Percentiles rank a stretch among this genome's conserved stretches.
Conservation (phyloP, 139 green algal genomes). For the Raphidocelis subcapitata region DNA sequence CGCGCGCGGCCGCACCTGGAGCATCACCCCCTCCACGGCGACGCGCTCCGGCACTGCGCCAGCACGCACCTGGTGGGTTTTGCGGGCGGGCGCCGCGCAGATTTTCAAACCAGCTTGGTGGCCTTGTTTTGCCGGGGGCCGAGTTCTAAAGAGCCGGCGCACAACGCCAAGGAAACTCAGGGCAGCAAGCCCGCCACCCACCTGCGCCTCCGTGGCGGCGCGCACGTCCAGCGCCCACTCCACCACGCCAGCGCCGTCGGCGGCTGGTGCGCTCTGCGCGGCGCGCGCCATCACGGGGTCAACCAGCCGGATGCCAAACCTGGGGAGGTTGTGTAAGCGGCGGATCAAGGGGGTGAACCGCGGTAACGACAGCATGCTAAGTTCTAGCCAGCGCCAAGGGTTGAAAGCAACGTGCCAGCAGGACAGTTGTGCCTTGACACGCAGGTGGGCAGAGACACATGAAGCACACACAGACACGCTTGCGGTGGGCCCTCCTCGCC, state of each 20-base stretch:
- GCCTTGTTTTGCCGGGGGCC: neutral
- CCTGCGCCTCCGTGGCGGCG: conserved; percentile 31
- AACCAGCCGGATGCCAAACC: conserved; percentile 10
- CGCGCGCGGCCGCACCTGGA: conserved; percentile 20
- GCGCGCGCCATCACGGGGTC: conserved; percentile 19
- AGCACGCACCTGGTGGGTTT: conserved; percentile 42
- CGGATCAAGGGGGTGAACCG: neutral
- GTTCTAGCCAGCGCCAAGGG: no score
- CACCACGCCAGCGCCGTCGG: conserved; percentile 13
- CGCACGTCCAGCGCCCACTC: conserved; percentile 49
- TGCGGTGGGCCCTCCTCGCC: no score
- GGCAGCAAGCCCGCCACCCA: neutral
- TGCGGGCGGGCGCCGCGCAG: neutral
- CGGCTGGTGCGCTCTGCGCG: neutral
- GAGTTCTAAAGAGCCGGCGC: neutral
- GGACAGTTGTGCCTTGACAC: no score
- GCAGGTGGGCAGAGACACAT: no score
- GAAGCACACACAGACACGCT: no score
- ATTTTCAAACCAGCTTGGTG: neutral
- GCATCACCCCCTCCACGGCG: conserved; percentile 43
- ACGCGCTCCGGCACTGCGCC: conserved; percentile 44
- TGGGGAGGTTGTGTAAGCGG: no score
- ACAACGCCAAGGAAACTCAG: neutral
- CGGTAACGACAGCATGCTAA: neutral
- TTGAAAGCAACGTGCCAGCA: no score